Evolutionary conservation across 2,329 filamentous ascomycete species (phyloP).

Genomic region (Aspergillus fischeri): DNA sequence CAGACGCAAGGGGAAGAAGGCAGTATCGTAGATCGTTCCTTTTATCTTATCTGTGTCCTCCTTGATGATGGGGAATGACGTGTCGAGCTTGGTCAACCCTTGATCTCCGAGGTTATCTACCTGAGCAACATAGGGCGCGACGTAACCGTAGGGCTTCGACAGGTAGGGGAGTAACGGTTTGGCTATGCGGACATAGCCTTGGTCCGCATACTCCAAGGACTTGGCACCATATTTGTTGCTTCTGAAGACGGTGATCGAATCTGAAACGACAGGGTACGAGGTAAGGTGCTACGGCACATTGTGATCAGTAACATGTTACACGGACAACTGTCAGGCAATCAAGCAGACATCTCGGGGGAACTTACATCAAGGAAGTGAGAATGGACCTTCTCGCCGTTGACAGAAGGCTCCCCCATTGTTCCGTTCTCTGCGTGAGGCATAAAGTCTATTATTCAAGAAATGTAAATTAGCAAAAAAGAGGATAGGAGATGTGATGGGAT

Average conservation of each 20-base stretch:
- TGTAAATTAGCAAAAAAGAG: not conserved
- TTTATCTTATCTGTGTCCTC: conserved; percentile 70
- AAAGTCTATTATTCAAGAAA: conserved; percentile 5
- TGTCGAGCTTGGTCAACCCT: conserved; percentile 65
- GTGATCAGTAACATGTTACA: not conserved
- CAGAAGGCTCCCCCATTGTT: conserved; percentile 44
- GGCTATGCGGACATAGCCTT: conserved; percentile 71
- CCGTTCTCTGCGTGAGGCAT: conserved; percentile 50
- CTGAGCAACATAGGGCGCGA: conserved; percentile 78
- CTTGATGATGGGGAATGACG: conserved; percentile 68
- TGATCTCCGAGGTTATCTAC: conserved; percentile 73
- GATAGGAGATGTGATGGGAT: not conserved
- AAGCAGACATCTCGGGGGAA: conserved; percentile 13
- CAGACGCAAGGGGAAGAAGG: conserved; percentile 61
- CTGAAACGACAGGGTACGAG: conserved; percentile 78
- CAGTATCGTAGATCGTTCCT: conserved; percentile 58
- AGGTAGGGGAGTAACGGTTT: conserved; percentile 76
- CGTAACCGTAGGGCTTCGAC: conserved; percentile 71
- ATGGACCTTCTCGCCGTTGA: conserved; percentile 49
- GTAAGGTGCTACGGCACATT: conserved; percentile 64
- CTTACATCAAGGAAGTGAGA: conserved; percentile 45
- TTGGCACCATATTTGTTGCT: conserved; percentile 77
- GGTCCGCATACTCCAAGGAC: conserved; percentile 70
- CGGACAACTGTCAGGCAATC: conserved; percentile 5
- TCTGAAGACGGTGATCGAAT: conserved; percentile 74